Evolutionary conservation across 345 rosid species (phyloP), one percentile per base, ranked within the genome.

Genomic region (Citropsis articulata): DNA sequence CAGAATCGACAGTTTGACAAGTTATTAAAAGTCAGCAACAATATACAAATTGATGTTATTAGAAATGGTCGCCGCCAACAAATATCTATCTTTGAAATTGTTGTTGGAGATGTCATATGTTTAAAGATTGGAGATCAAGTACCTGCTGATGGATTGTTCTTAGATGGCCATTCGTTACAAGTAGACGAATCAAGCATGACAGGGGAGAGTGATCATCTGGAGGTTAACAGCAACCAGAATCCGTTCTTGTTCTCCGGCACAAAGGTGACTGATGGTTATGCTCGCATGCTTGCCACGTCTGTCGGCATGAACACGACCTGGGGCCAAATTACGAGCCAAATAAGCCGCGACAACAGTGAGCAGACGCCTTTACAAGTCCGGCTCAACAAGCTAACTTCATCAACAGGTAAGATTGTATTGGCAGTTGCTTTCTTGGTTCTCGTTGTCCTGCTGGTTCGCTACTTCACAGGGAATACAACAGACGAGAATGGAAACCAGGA

Each of bases 251-350:
- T 87, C 24, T 90, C 93, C 0, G 97, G 97, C 0, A 83, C 93
- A 27, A 87, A 89, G 67, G 84, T 90, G 30, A 88, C 81, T 0
- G 88, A 87, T 4, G 97, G 94, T 31, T 84, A 85, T 0, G 94
- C 87, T 1, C 75, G 82, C 27, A 94, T 94, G 97, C 66, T 85
- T 22, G 90, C 88, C 28, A 90, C 93, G 13, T 87, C 92, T 0
- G 96, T 92, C 1, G 98, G 97, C 0, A 88, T 85, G 92, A 90
- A 86, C 81, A 92, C 97, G 0, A 81, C 83, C 3, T 91, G 96
- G 97, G 98, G 94, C 8, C 78, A 90, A 79, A 86, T 90, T 92
- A 90, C 91, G 96, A 87, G 94, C 81, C 86, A 88, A 1, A 87
- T 91, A 45, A 84, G 81, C 7, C 75, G 77, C 0, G 90, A 87